These are phyloP conservation scores for Ambrosia hybrid DNA, from an alignment of 140 eudicot species.

Conservation along the genomic window DNA sequence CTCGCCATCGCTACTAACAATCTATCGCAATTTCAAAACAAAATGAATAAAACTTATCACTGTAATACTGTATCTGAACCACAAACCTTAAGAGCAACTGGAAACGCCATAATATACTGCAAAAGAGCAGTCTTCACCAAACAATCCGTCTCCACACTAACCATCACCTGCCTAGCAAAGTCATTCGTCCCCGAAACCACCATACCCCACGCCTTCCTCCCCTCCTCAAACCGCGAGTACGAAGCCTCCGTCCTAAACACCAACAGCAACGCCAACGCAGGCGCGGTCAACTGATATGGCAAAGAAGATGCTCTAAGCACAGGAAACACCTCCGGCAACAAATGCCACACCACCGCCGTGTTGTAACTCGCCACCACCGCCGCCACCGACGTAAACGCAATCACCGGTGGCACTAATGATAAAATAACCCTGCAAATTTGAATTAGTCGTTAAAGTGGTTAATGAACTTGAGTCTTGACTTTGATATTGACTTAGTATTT, in stretches of 20 bases:
- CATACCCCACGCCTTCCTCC: conserved; percentile 96
- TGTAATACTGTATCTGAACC: neutral
- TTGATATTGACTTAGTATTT: too few species aligned
- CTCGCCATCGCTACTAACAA: too few species aligned
- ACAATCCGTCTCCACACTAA: conserved; percentile 56
- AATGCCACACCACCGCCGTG: conserved; percentile 62
- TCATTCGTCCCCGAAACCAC: conserved; percentile 79
- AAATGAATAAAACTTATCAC: neutral
- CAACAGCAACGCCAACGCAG: conserved; percentile 86
- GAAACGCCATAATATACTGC: conserved; percentile 87
- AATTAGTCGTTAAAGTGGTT: too few species aligned
- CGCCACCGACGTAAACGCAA: conserved; percentile 79
- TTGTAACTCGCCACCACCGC: conserved; percentile 67
- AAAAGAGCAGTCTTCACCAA: conserved; percentile 60
- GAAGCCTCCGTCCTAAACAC: conserved; percentile 97
- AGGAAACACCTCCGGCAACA: conserved; percentile 81
- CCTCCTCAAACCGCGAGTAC: conserved; percentile 90
- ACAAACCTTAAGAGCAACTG: conserved; percentile 87
- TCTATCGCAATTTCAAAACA: neutral
- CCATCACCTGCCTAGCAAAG: conserved; percentile 78
- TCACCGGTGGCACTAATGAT: conserved; percentile 85
- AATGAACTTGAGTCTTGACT: too few species aligned
- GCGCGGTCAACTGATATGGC: conserved; percentile 95
- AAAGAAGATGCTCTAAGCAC: conserved; percentile 69
- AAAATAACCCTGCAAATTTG: conserved; percentile 33